Base-by-base conservation (phyloP, 2,329 filamentous ascomycete species). In the Aspergillus awamori region DNA sequence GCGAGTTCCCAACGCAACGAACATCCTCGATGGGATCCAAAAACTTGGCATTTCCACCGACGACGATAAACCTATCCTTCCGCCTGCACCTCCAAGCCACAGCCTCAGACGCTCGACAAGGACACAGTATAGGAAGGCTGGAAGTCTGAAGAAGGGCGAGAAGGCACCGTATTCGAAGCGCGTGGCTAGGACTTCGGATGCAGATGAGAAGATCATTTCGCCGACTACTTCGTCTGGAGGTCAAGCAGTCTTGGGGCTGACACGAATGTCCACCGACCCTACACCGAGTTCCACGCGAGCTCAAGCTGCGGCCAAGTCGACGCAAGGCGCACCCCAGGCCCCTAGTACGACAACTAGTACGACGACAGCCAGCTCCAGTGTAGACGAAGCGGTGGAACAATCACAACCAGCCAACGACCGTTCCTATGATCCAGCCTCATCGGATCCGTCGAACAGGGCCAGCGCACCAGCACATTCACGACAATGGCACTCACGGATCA, bases 31-130 rank as follows among this genome's bases (percentile, higher is more conserved):
- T 67, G 81, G 64, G 74, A 81, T 69, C 72, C 80, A 59, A 70
- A 75, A 65, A 72, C 78, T 69, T 71, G 79, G 56, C 77, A 83
- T 70, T 66, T 76, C 70, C 68, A 76, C 72, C 70, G 68, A 77
- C 22, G 91, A 92, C 43, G 94, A 98, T 72, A 89, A 90, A 80
- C 93, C 93, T 6, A 97, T 98, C 65, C 80, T 98, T 45, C 91
- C 93, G 1, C 86, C 89, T 60, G 87, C 85, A 59, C 79, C 89
- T 20, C 87, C 88, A 1, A 92, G 92, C 3, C 87, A 89, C 75
- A 91, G 92, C 33, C 80, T 99, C 53, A 89, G 95, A 68, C 87
- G 95, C 63, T 97, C 95, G 11, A 99, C 93, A 20, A 86, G 92
- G 58, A 99, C 95, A 5, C 94, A 91, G 26, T 98, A 98, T 75